Conservation (phyloP, 2,329 filamentous ascomycete species). For the Trichoderma simmonsii region DNA sequence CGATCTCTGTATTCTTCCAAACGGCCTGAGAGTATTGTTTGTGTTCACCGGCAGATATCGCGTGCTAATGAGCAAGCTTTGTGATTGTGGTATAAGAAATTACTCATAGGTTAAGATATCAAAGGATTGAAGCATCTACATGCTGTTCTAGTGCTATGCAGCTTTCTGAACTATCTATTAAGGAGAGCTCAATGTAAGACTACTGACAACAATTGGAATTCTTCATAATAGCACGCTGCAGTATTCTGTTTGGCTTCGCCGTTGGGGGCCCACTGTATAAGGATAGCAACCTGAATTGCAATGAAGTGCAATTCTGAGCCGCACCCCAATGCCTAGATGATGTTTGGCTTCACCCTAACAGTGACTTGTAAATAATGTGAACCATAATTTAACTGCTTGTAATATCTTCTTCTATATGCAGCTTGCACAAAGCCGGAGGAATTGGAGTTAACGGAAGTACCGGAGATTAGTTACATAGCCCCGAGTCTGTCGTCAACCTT, state of each 20-base stretch:
- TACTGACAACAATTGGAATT: neutral
- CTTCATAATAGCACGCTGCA: neutral
- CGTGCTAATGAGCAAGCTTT: neutral
- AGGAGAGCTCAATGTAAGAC: neutral
- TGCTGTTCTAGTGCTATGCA: neutral
- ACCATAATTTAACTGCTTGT: neutral
- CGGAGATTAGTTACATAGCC: conserved; percentile 24
- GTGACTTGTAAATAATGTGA: neutral
- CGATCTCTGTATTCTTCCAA: neutral
- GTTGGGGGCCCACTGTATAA: neutral
- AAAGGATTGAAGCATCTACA: neutral
- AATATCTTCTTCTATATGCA: neutral
- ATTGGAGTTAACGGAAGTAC: conserved; percentile 4
- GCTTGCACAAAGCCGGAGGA: neutral
- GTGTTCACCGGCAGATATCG: neutral
- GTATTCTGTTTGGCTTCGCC: neutral
- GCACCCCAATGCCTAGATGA: neutral
- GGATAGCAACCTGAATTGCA: neutral
- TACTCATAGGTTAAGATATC: neutral
- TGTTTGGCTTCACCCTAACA: neutral
- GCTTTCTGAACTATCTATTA: neutral
- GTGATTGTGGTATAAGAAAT: neutral
- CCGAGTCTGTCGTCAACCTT: neutral
- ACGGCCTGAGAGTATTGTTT: neutral
- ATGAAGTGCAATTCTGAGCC: neutral